Evolutionary conservation across 805 yeast species (phyloP).

Genomic region (Barnettozyma salicaria): DNA sequence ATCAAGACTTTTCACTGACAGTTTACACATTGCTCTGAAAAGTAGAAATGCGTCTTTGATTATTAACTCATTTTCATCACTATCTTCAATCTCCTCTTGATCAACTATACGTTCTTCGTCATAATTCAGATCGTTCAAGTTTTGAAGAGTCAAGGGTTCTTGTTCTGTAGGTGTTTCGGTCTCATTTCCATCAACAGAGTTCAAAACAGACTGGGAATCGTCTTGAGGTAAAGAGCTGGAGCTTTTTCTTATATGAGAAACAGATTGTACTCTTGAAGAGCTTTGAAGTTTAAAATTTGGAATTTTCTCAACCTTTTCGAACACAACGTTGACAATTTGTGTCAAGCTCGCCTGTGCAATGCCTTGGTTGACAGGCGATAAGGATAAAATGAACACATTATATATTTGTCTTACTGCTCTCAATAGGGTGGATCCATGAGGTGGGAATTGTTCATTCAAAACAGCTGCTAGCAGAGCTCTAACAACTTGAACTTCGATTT

Average conservation of each 20-base stretch:
- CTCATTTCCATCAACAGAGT: slow-evolving; percentile 6
- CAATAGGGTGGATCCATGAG: slow-evolving; percentile 83
- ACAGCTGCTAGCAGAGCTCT: slow-evolving; percentile 88
- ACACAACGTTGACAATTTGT: slow-evolving; percentile 81
- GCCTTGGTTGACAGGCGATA: slow-evolving; percentile 78
- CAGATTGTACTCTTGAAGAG: slow-evolving; percentile 5
- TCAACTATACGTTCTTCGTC: slow-evolving; percentile 51
- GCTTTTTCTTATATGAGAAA: slow-evolving; percentile 13
- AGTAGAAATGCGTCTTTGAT: slow-evolving; percentile 90
- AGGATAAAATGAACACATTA: slow-evolving; percentile 81
- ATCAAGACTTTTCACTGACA: slow-evolving; percentile 81
- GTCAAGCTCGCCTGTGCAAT: slow-evolving; percentile 93
- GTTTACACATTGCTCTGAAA: slow-evolving; percentile 91
- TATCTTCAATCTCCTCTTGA: slow-evolving; percentile 36
- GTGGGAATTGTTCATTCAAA: slow-evolving; percentile 70
- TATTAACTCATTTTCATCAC: slow-evolving; percentile 58
- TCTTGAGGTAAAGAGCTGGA: slow-evolving; percentile 13
- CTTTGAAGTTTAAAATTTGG: slow-evolving; percentile 11
- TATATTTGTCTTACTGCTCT: slow-evolving; percentile 92
- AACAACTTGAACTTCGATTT: slow-evolving; percentile 85
- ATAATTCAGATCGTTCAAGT: slow-evolving; percentile 50
- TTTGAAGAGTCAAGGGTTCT: slow-evolving; percentile 49
- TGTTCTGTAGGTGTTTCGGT: slow-evolving; percentile 27
- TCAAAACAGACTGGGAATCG: slow-evolving; percentile 2
- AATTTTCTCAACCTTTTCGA: slow-evolving; percentile 56